Evolutionary conservation across 495 filamentous ascomycete species (phyloP).

Genomic region (Endocarpon pusillum): DNA sequence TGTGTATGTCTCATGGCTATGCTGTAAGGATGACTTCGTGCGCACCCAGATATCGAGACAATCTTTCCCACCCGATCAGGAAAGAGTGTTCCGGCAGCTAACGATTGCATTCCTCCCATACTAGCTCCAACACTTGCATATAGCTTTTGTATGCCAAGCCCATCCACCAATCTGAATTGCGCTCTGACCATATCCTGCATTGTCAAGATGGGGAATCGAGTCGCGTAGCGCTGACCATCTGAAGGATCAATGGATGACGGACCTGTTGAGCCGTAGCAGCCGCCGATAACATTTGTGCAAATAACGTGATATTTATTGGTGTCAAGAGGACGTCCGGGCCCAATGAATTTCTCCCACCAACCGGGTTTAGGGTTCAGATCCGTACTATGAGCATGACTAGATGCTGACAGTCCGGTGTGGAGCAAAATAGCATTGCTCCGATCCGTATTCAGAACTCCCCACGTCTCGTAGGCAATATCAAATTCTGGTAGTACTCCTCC

Average conservation of each 20-base stretch:
- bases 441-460: conserved; percentile 67
- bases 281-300: conserved; percentile 92
- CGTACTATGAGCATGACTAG: conserved; percentile 89
- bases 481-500: conserved; percentile 77
- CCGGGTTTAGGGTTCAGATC: conserved; percentile 67
- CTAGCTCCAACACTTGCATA: conserved; percentile 89
- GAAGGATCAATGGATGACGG: conserved; percentile 78
- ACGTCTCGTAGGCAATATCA: conserved; percentile 83
- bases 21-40: conserved; percentile 89
- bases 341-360: conserved; percentile 99
- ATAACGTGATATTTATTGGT: conserved; percentile 85
- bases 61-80: conserved; percentile 64
- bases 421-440: conserved; percentile 83
- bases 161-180: conserved; percentile 80
- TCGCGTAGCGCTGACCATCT: conserved; percentile 77
- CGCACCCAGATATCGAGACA: conserved; percentile 85
- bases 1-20: conserved; percentile 99
- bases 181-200: conserved; percentile 96
- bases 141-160: conserved; percentile 57
- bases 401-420: conserved; percentile 87
- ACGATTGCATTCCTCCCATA: conserved; percentile 97
- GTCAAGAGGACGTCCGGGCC: conserved; percentile 68
- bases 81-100: conserved; percentile 79
- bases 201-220: conserved; percentile 89
- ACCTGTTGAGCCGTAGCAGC: conserved; percentile 92